Base-by-base conservation (phyloP, 108 stramenopile genomes). In the Phaeodactylum tricornutum region DNA sequence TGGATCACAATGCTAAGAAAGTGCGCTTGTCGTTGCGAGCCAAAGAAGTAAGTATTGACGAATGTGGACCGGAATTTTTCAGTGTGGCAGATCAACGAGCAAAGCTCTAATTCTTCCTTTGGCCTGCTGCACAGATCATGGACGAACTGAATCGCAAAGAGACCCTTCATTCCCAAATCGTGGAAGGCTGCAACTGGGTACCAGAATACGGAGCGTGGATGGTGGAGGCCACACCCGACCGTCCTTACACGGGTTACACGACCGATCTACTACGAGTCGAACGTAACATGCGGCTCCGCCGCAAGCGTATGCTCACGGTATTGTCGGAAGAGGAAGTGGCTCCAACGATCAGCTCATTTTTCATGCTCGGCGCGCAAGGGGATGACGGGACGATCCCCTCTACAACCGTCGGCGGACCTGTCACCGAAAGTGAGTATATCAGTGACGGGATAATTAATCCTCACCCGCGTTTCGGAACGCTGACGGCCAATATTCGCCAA, bases 181-280 rank as follows among this genome's bases (percentile, higher is more conserved):
- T 50, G 2, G 92, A 92, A 57, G 93, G 88, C 2, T 94, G 92
- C 67, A 77, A 62, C 53, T 96, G 92, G 89, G 89, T 94, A 35
- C 96, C 96, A 20, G 96, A 98, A 54, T 98, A 93, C 59, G 98
- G 98, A 5, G 79, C 89, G 7, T 98, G 98, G 98, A 98, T 98
- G 98, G 75, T 97, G 4, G 98, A 99, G 72, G 94, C 95, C 14
- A 97, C 96, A 12, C 98, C 98, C 2, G 50, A 71, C 41, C 62
- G 82, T 22, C 98, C 96, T 0, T 98, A 95, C 72, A 84, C 87
- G 19, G 86, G 92, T 37, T 92, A 84, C 50, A 72, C 92, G 17
- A 69, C 77, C 3, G 98, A 99, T 70, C 62, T 99, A 35, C 72
- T 92, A 12, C 73, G 87, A n/a, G 96, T 99, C 20, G 96, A 99